Conservation (phyloP, 257 asterid species). For the Solanum neorickii region DNA sequence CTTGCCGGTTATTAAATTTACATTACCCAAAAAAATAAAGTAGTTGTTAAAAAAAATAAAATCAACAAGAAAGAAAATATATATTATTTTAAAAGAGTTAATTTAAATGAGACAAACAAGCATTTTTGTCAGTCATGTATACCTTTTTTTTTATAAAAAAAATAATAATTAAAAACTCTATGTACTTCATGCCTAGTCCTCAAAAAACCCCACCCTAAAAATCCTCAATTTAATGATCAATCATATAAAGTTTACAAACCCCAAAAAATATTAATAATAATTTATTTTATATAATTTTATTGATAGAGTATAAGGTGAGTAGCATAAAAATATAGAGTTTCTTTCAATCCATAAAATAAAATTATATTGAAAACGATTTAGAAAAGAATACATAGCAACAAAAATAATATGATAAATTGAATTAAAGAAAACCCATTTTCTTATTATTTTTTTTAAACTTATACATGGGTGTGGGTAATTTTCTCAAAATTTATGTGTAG, state of each 20-base stretch:
- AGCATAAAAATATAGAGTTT: background rate
- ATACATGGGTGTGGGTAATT: background rate
- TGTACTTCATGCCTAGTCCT: background rate
- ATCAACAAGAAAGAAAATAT: background rate
- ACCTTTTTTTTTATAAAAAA: too few species aligned
- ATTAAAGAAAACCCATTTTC: background rate
- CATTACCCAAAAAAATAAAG: background rate
- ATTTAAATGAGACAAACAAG: slow-evolving; percentile 39
- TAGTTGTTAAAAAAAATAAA: background rate
- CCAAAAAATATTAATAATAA: background rate
- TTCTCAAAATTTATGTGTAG: background rate
- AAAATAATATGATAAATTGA: background rate
- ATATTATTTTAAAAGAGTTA: background rate
- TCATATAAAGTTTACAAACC: background rate
- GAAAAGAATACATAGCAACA: background rate
- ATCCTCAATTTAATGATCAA: background rate
- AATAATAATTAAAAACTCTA: background rate
- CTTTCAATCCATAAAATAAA: background rate
- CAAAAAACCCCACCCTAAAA: background rate
- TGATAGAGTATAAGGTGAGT: background rate
- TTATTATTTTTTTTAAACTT: too few species aligned
- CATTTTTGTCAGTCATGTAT: slow-evolving; percentile 45
- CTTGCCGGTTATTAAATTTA: slow-evolving; percentile 40
- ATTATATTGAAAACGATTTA: background rate
- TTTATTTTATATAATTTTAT: background rate